These are phyloP conservation scores for Proliferodiscus dingleyae DNA, from an alignment of 2,329 filamentous ascomycete species.

Conservation along the genomic window DNA sequence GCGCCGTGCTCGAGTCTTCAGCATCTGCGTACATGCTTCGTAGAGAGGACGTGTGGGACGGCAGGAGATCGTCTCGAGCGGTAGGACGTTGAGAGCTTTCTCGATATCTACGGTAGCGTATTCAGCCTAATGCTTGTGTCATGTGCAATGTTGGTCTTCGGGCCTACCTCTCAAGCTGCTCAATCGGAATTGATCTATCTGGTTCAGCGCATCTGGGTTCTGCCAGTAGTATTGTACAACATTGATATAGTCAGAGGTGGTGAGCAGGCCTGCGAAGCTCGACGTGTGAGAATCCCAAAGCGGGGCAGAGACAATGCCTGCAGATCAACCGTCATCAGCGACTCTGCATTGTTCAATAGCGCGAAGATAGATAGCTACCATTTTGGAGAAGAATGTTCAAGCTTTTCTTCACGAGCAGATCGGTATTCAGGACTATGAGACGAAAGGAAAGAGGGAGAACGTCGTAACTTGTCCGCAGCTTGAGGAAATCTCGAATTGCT, in stretches of 20 bases:
- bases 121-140: slow-evolving; percentile 14
- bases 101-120: slow-evolving; percentile 68
- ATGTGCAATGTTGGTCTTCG: background rate
- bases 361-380: slow-evolving; percentile 51
- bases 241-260: slow-evolving; percentile 96
- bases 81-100: slow-evolving; percentile 82
- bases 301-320: slow-evolving; percentile 94
- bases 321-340: slow-evolving; percentile 20
- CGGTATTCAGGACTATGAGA: slow-evolving; percentile 91
- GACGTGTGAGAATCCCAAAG: slow-evolving; percentile 94
- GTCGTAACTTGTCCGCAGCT: slow-evolving; percentile 94
- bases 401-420: slow-evolving; percentile 94
- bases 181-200: slow-evolving; percentile 89
- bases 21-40: slow-evolving; percentile 91
- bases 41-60: slow-evolving; percentile 87
- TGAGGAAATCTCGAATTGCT: slow-evolving; percentile 92
- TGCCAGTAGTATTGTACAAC: slow-evolving; percentile 99
- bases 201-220: slow-evolving; percentile 81
- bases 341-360: slow-evolving; percentile 1
- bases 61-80: slow-evolving; percentile 93
- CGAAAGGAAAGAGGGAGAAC: slow-evolving; percentile 94
- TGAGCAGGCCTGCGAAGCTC: slow-evolving; percentile 89
- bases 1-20: slow-evolving; percentile 84
- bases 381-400: slow-evolving; percentile 94
- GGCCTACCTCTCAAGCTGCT: slow-evolving; percentile 79